These are phyloP conservation scores for Penicillium sp. DNA, from an alignment of 2,329 filamentous ascomycete genomes.

Conservation along the genomic window DNA sequence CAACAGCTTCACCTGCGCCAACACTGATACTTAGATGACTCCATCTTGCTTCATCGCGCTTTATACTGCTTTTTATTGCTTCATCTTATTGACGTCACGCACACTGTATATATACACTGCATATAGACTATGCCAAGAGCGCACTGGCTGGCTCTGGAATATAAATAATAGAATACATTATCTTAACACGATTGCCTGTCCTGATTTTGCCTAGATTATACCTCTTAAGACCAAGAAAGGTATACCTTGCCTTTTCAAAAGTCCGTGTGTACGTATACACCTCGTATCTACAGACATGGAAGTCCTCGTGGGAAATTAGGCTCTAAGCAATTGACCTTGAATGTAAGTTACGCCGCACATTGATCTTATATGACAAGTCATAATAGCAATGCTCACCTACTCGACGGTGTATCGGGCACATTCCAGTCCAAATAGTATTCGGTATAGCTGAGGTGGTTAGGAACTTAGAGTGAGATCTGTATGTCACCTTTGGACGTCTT, in stretches of 20 bases:
- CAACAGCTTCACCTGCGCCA: constrained; percentile 39
- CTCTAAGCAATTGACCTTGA: too few relatives aligned
- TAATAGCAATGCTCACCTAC: too few relatives aligned
- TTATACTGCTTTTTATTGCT: background rate
- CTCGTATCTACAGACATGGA: too few relatives aligned
- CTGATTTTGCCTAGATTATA: background rate
- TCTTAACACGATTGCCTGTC: background rate
- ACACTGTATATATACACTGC: constrained; percentile 4
- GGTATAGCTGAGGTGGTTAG: too few relatives aligned
- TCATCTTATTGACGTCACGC: background rate
- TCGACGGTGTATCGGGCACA: too few relatives aligned
- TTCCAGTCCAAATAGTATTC: too few relatives aligned
- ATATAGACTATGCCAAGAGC: constrained; percentile 7
- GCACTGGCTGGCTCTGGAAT: constrained; percentile 7
- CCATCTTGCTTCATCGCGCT: background rate
- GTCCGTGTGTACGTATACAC: too few relatives aligned
- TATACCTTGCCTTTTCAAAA: background rate
- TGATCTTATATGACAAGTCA: too few relatives aligned
- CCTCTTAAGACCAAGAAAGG: background rate
- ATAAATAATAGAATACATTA: background rate
- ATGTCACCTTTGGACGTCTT: too few relatives aligned
- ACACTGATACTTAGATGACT: constrained; percentile 21
- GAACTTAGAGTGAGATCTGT: too few relatives aligned
- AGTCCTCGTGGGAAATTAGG: too few relatives aligned
- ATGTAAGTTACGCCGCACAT: too few relatives aligned